Percentiles rank a stretch among this genome's conserved stretches.
phyloP scores from a whole-genome alignment of 2,329 filamentous ascomycete species.

The Onygenales sp. region DNA sequence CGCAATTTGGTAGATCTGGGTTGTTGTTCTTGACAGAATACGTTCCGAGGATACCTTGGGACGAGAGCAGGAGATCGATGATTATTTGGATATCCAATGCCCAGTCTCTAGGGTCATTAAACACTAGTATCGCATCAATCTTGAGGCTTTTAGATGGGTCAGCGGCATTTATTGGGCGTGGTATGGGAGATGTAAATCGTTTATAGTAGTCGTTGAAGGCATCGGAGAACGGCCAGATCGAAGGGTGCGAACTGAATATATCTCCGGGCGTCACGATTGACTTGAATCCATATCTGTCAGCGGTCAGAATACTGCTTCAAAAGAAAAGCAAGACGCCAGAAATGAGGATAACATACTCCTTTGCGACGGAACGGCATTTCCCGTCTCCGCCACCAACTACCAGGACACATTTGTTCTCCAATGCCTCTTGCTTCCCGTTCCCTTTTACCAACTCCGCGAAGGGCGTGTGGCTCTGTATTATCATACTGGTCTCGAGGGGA shows the following conservation, averaged over 20 bases:
- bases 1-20: slow-evolving; percentile 53
- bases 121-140: slow-evolving; percentile 85
- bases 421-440: slow-evolving; percentile 41
- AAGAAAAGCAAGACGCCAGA: not conserved
- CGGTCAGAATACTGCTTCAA: not conserved
- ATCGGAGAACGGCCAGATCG: slow-evolving; percentile 74
- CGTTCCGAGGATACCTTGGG: slow-evolving; percentile 70
- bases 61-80: slow-evolving; percentile 70
- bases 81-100: slow-evolving; percentile 80
- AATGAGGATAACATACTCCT: slow-evolving; percentile 38
- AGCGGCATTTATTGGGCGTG: slow-evolving; percentile 25
- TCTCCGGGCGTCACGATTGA: slow-evolving; percentile 80
- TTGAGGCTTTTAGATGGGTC: slow-evolving; percentile 50
- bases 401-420: slow-evolving; percentile 58
- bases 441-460: slow-evolving; percentile 62
- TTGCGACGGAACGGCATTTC: slow-evolving; percentile 62
- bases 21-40: slow-evolving; percentile 64
- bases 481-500: slow-evolving; percentile 56
- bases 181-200: slow-evolving; percentile 28
- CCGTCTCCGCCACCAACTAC: slow-evolving; percentile 62
- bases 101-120: slow-evolving; percentile 96
- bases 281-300: slow-evolving; percentile 59
- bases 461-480: slow-evolving; percentile 87
- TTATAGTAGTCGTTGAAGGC: slow-evolving; percentile 55
- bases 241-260: slow-evolving; percentile 62